Evolutionary conservation across 345 rosid species (phyloP).

Genomic region (Lepidium didymum): DNA sequence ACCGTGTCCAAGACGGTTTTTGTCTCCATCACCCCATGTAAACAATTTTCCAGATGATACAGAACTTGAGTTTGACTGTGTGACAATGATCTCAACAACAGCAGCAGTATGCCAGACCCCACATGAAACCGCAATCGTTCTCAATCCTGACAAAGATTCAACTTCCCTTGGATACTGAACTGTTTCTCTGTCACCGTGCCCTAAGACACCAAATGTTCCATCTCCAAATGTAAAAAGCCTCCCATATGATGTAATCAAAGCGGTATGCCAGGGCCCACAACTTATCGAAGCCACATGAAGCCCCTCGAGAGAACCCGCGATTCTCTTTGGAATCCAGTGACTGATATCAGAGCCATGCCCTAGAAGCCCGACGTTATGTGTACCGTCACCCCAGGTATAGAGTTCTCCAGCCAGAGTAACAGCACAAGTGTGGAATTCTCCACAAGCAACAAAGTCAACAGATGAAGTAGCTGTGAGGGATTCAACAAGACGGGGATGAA

Average conservation of each 20-base stretch:
- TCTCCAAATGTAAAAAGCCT: constrained; percentile 96
- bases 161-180: constrained; percentile 79
- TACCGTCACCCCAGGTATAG: constrained; percentile 96
- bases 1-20: constrained; percentile 93
- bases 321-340: constrained; percentile 98
- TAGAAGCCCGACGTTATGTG: constrained; percentile 89
- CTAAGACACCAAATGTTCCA: constrained; percentile 95
- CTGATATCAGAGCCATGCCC: constrained; percentile 89
- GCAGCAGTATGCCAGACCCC: constrained; percentile 99
- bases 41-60: constrained; percentile 75
- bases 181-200: constrained; percentile 77
- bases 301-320: constrained; percentile 84
- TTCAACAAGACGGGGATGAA: constrained; percentile 75
- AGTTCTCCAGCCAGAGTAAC: constrained; percentile 86
- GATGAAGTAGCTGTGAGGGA: constrained; percentile 49
- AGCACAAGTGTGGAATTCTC: constrained; percentile 96
- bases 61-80: constrained; percentile 71
- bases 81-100: constrained; percentile 81
- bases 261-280: constrained; percentile 99
- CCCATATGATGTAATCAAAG: constrained; percentile 73
- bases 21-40: constrained; percentile 99
- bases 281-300: constrained; percentile 77
- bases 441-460: constrained; percentile 87
- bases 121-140: constrained; percentile 82
- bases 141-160: constrained; percentile 76